phyloP scores from a whole-genome alignment of 768 basidiomycete genomes.

The Amanita muscaria region DNA sequence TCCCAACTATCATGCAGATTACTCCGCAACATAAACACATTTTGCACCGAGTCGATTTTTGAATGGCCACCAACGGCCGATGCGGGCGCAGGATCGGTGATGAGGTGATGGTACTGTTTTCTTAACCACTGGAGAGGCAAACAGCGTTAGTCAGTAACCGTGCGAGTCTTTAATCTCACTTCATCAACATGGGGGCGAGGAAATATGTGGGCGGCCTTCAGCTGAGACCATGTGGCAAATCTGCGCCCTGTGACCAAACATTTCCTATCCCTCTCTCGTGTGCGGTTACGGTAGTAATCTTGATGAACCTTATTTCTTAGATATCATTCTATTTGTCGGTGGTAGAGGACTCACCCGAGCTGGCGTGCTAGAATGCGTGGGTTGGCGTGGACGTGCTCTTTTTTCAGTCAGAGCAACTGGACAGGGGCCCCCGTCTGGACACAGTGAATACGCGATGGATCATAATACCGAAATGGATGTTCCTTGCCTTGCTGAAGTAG shows the following conservation, averaged over 20 bases:
- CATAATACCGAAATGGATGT: not conserved
- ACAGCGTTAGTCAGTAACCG: too few species aligned
- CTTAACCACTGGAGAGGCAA: not conserved
- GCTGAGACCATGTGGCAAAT: conserved; percentile 9
- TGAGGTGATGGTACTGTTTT: not conserved
- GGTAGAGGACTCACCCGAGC: conserved; percentile 8
- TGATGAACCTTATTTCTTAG: conserved; percentile 6
- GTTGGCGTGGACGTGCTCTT: conserved; percentile 11
- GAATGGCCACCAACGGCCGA: not conserved
- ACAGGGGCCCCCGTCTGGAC: not conserved
- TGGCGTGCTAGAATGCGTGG: conserved; percentile 11
- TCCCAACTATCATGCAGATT: not conserved
- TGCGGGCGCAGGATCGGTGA: not conserved
- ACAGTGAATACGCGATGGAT: too few species aligned
- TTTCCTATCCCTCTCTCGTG: conserved; percentile 12
- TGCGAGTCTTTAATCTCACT: not conserved
- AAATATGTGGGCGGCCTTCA: conserved; percentile 13
- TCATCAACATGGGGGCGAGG: conserved; percentile 6
- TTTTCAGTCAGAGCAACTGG: conserved; percentile 8
- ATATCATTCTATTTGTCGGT: not conserved
- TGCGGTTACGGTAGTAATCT: conserved; percentile 10
- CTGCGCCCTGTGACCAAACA: conserved; percentile 11
- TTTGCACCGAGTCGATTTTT: not conserved
- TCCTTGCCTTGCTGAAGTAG: conserved; percentile 11
- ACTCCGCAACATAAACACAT: not conserved